Evolutionary conservation across 169 alveolate species (phyloP).

Genomic region (Eimeria necatrix): DNA sequence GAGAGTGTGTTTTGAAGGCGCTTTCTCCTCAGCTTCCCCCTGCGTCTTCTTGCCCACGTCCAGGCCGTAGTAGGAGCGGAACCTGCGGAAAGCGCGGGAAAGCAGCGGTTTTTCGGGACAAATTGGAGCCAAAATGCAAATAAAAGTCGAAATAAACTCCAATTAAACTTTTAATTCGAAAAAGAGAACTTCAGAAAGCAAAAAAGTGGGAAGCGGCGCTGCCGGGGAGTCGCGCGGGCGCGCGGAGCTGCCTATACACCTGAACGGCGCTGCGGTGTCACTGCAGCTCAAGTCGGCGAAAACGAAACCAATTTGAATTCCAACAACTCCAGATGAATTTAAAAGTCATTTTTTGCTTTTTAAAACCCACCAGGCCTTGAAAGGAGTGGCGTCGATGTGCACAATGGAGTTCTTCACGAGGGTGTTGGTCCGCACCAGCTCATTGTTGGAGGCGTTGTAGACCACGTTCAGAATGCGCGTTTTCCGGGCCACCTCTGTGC

Average conservation of each 20-base stretch:
- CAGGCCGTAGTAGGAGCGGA: constrained; percentile 83
- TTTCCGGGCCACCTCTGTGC: constrained; percentile 90
- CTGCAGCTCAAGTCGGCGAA: not conserved
- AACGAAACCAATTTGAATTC: constrained; percentile 86
- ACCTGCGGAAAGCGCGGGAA: constrained; percentile 55
- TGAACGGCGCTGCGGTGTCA: not conserved
- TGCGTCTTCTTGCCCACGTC: constrained; percentile 86
- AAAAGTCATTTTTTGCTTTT: not conserved
- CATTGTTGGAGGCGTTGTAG: constrained; percentile 99
- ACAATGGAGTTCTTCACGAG: constrained; percentile 98
- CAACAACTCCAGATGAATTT: constrained; percentile 86
- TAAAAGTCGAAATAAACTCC: not conserved
- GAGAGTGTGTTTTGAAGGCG: constrained; percentile 83
- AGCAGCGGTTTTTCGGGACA: not conserved
- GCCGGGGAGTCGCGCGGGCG: too few relatives aligned
- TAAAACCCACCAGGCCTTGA: constrained; percentile 95
- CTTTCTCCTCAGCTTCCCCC: constrained; percentile 82
- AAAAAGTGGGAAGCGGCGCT: not conserved
- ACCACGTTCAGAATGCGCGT: constrained; percentile 98
- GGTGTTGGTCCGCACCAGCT: constrained; percentile 99
- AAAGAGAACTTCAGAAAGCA: not conserved
- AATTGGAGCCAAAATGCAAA: not conserved
- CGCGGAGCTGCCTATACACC: not conserved
- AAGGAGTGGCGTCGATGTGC: constrained; percentile 99
- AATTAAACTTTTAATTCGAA: not conserved